Conservation (phyloP, 2,329 filamentous ascomycete genomes). For the Meredithiella fracta region DNA sequence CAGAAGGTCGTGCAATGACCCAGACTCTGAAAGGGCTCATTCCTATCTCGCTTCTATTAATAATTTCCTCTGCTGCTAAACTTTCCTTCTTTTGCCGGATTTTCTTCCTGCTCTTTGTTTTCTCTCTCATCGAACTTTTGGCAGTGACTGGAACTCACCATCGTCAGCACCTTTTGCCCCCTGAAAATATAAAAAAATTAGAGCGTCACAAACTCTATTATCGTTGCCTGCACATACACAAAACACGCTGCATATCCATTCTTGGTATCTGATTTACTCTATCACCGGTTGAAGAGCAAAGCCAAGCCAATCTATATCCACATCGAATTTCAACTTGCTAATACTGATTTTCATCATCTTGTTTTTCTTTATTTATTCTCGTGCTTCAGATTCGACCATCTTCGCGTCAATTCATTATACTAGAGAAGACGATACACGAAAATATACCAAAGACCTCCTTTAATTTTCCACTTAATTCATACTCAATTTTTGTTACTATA, state of each 20-base stretch:
- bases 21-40: not conserved
- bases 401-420: not conserved
- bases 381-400: not conserved
- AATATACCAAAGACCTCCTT: slow-evolving; percentile 11
- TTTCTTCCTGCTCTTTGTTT: not conserved
- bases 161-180: not conserved
- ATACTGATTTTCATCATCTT: not conserved
- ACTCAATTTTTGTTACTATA: not conserved
- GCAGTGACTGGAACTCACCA: not conserved
- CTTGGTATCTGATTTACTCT: slow-evolving; percentile 5
- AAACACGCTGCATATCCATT: not conserved
- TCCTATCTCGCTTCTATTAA: slow-evolving; percentile 13
- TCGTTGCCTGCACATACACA: not conserved
- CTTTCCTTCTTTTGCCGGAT: slow-evolving; percentile 4
- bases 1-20: not conserved
- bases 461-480: slow-evolving; percentile 10
- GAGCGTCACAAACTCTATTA: not conserved
- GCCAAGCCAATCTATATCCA: not conserved
- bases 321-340: slow-evolving; percentile 1
- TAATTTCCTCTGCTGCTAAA: slow-evolving; percentile 13
- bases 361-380: not conserved
- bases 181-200: not conserved
- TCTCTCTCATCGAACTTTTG: not conserved
- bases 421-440: not conserved
- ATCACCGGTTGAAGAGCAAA: slow-evolving; percentile 12